Conservation (phyloP, 2,329 filamentous ascomycete species). For the Chalaropsis ovoidea region DNA sequence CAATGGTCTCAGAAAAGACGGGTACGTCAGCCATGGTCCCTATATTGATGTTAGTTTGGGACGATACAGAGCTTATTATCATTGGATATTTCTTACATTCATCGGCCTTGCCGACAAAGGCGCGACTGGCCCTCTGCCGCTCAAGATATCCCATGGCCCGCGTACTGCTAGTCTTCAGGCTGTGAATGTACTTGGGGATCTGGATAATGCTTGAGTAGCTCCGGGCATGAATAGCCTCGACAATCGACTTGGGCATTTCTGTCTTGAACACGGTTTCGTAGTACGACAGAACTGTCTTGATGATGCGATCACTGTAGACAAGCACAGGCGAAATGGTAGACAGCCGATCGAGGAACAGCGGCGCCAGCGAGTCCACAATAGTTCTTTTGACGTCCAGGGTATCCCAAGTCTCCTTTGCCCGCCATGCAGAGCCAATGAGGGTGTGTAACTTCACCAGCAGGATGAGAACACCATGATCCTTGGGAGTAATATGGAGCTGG, state of each 20-base stretch:
- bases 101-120: constrained; percentile 13
- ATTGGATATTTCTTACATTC: constrained; percentile 14
- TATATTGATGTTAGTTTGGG: constrained; percentile 27
- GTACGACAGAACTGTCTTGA: constrained; percentile 31
- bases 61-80: background rate
- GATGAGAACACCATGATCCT: constrained; percentile 40
- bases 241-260: constrained; percentile 40
- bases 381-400: constrained; percentile 47
- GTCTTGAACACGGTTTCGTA: constrained; percentile 39
- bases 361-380: constrained; percentile 47
- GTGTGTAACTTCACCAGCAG: constrained; percentile 45
- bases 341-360: constrained; percentile 47
- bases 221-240: constrained; percentile 41
- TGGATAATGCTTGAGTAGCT: constrained; percentile 44
- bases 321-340: constrained; percentile 40
- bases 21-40: constrained; percentile 37
- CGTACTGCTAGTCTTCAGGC: constrained; percentile 42
- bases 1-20: constrained; percentile 38
- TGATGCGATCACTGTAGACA: constrained; percentile 31
- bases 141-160: constrained; percentile 45
- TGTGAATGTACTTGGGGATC: constrained; percentile 38
- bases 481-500: constrained; percentile 38
- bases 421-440: constrained; percentile 41
- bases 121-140: constrained; percentile 29
- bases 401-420: constrained; percentile 41